phyloP scores from a whole-genome alignment of 371 early-diverging fungal species.

The Lichtheimia ramosa region DNA sequence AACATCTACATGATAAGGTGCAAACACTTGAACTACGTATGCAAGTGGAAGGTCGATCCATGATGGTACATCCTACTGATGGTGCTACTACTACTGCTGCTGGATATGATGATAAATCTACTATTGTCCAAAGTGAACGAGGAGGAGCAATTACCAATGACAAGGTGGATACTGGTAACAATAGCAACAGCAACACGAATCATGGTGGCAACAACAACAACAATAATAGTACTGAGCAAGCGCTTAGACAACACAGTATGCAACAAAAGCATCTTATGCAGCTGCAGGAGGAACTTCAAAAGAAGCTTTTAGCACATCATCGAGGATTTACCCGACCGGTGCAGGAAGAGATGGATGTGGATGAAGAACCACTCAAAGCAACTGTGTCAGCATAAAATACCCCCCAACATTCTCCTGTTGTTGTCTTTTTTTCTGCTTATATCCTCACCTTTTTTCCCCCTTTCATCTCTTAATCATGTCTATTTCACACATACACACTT shows the following conservation, averaged over 20 bases:
- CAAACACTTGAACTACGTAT: constrained; percentile 48
- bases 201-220: background rate
- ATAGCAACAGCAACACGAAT: background rate
- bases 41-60: constrained; percentile 25
- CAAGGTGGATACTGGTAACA: constrained; percentile 1
- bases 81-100: background rate
- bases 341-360: constrained; percentile 10
- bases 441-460: too few relatives aligned
- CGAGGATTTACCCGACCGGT: constrained; percentile 12
- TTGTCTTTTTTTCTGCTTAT: too few relatives aligned
- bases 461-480: too few relatives aligned
- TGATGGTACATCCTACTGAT: constrained; percentile 2
- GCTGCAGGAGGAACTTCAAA: constrained; percentile 39
- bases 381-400: constrained; percentile 14
- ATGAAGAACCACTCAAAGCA: constrained; percentile 9
- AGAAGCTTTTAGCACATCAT: constrained; percentile 29
- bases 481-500: too few relatives aligned
- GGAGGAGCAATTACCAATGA: constrained; percentile 1
- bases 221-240: constrained; percentile 13
- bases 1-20: constrained; percentile 50
- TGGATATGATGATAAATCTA: too few relatives aligned
- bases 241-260: constrained; percentile 33
- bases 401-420: too few relatives aligned
- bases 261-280: constrained; percentile 37
- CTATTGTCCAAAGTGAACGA: background rate